A percentile compares a stretch with the other conserved stretches of the same genome.
These are phyloP conservation scores for Artemisia annua DNA, from an alignment of 129 eudicot genomes.

Conservation along the genomic window DNA sequence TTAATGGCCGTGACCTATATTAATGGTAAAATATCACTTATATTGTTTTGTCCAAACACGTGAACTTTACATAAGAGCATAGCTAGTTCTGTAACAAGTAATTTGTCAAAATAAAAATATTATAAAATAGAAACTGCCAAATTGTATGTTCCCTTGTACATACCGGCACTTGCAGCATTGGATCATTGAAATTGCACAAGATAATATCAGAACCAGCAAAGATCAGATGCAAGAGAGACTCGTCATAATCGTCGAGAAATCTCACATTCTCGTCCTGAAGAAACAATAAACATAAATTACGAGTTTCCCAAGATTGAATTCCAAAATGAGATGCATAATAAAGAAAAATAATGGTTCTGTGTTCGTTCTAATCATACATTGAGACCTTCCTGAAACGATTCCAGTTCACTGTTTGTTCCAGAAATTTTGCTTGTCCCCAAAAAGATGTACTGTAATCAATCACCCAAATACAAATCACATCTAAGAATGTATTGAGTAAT, in stretches of 20 bases:
- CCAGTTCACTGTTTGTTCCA: conserved; percentile 21
- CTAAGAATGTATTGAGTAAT: not conserved
- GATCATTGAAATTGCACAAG: conserved; percentile 53
- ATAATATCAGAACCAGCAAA: conserved; percentile 60
- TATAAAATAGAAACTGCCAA: too few species aligned
- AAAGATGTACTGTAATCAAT: conserved; percentile 48
- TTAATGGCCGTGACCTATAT: conserved; percentile 51
- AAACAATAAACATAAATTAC: not conserved
- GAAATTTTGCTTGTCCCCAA: conserved; percentile 36
- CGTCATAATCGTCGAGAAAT: conserved; percentile 48
- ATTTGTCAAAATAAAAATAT: too few species aligned
- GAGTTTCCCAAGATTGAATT: not conserved
- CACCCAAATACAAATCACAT: conserved; percentile 5
- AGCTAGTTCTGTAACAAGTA: too few species aligned
- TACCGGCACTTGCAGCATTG: conserved; percentile 57
- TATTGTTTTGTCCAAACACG: not conserved
- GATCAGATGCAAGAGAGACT: conserved; percentile 51
- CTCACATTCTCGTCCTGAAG: conserved; percentile 55
- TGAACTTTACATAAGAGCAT: too few species aligned
- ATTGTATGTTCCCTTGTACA: not conserved
- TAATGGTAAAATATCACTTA: not conserved
- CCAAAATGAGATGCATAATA: not conserved
- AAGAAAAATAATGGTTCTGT: not conserved
- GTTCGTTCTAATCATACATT: conserved; percentile 28
- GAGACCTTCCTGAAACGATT: conserved; percentile 47